Evolutionary conservation across 257 asterid genomes (phyloP).

Genomic region (Solanum bulbocastanum): DNA sequence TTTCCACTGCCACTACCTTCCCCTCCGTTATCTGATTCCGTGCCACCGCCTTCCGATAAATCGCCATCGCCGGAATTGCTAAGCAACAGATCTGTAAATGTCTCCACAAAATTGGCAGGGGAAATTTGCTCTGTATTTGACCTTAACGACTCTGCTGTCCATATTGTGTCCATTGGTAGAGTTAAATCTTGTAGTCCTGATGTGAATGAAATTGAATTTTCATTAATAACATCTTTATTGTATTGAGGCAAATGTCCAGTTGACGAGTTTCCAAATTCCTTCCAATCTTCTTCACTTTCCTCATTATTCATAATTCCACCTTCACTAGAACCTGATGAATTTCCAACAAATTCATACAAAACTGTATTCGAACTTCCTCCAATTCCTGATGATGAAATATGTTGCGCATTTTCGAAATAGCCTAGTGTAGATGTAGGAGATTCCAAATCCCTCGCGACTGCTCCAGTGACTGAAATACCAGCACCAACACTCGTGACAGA

Average conservation of each 20-base stretch:
- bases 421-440: conserved; percentile 75
- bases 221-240: conserved; percentile 13
- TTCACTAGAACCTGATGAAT: conserved; percentile 40
- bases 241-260: conserved; percentile 19
- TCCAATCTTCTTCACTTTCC: conserved; percentile 57
- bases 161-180: conserved; percentile 13
- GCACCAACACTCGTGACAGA: not conserved
- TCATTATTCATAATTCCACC: conserved; percentile 27
- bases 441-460: conserved; percentile 30
- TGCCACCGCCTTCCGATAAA: conserved; percentile 37
- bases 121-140: conserved; percentile 24
- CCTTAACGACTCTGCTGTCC: conserved; percentile 21
- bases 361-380: conserved; percentile 23
- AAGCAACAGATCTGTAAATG: conserved; percentile 63
- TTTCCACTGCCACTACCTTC: conserved; percentile 4
- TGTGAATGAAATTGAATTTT: conserved; percentile 18
- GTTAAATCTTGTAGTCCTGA: conserved; percentile 12
- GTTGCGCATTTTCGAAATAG: conserved; percentile 25
- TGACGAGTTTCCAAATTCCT: conserved; percentile 13
- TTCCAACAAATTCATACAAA: conserved; percentile 28
- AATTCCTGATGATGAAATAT: conserved; percentile 24
- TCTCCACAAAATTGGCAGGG: conserved; percentile 47
- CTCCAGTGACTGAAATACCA: conserved; percentile 14
- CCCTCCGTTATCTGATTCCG: conserved; percentile 39
- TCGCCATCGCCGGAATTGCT: conserved; percentile 34